These are phyloP conservation scores for Pseudisothecium myosuroides DNA, from an alignment of 225 moss, liverwort and hornwort species.

Conservation along the genomic window DNA sequence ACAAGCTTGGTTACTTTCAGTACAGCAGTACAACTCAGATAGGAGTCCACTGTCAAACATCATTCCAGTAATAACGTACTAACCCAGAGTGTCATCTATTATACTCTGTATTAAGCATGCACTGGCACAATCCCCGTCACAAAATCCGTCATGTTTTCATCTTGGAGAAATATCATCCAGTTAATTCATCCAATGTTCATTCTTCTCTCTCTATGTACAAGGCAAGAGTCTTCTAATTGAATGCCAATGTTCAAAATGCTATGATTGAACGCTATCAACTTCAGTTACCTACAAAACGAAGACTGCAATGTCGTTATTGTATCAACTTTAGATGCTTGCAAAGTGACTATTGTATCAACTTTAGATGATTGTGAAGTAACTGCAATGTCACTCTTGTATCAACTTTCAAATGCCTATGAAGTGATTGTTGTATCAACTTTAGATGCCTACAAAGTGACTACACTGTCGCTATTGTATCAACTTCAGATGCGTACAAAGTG, in stretches of 20 bases:
- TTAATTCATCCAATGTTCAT: accelerated
- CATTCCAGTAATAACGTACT: neutral
- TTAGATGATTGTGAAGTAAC: too few relatives aligned
- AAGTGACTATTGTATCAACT: too few relatives aligned
- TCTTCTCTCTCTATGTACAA: neutral
- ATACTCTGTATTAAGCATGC: neutral
- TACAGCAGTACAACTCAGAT: neutral
- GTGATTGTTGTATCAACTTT: too few relatives aligned
- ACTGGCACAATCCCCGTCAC: neutral
- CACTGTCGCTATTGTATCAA: too few relatives aligned
- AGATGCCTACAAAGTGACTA: too few relatives aligned
- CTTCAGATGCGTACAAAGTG: neutral
- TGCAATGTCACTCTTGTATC: neutral
- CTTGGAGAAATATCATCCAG: neutral
- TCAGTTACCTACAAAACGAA: neutral
- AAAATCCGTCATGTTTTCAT: neutral
- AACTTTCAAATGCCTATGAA: neutral
- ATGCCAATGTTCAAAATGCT: neutral
- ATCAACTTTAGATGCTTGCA: too few relatives aligned
- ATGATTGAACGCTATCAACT: neutral
- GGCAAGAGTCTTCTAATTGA: neutral
- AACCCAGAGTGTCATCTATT: neutral
- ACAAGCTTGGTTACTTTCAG: neutral
- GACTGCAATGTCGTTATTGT: too few relatives aligned
- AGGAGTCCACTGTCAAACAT: neutral